Evolutionary conservation across 139 green algal genomes (phyloP).

Genomic region (Closterium sp.): DNA sequence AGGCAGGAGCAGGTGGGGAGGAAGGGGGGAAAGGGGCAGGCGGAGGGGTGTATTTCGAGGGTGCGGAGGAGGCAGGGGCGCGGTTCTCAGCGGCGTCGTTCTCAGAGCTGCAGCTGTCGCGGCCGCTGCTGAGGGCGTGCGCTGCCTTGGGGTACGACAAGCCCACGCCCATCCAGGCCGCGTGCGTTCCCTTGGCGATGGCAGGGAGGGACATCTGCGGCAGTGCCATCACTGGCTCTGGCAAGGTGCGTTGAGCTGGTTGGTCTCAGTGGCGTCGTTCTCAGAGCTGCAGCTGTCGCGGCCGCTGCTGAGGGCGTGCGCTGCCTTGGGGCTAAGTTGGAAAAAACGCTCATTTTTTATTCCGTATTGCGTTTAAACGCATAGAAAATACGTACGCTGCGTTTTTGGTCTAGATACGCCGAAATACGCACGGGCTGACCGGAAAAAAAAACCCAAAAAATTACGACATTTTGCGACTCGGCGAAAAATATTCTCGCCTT

Average conservation of each 20-base stretch:
- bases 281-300: constrained; percentile 83
- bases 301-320: background rate
- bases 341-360: too few species aligned
- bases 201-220: constrained; percentile 91
- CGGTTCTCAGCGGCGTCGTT: constrained; percentile 69
- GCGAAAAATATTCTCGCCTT: too few species aligned
- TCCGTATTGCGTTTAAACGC: too few species aligned
- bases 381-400: too few species aligned
- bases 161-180: constrained; percentile 95
- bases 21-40: background rate
- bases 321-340: background rate
- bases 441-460: too few species aligned
- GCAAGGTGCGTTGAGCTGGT: constrained; percentile 77
- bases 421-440: too few species aligned
- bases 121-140: constrained; percentile 79
- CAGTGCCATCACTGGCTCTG: constrained; percentile 89
- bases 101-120: constrained; percentile 82
- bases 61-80: constrained; percentile 40
- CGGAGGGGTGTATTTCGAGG: background rate
- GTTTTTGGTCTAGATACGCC: too few species aligned
- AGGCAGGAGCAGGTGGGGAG: background rate
- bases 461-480: too few species aligned
- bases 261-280: constrained; percentile 70
- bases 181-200: constrained; percentile 88
- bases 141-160: constrained; percentile 80